A percentile compares a stretch with the other conserved stretches of the same genome.
Evolutionary conservation across 192 early-diverging fungal species (phyloP).

Genomic region (Diversispora epigaea): DNA sequence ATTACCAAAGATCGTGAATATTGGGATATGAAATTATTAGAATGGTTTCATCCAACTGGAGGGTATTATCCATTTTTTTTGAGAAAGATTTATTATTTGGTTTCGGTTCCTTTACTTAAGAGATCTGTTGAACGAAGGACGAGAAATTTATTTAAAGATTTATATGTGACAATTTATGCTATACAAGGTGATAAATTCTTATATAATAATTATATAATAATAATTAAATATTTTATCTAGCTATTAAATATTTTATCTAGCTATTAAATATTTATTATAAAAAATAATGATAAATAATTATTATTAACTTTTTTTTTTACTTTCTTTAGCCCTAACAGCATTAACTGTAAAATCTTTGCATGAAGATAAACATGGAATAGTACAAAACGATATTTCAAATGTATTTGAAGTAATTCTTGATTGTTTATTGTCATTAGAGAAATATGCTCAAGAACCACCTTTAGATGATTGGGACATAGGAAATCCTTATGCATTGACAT

Average conservation of each 20-base stretch:
- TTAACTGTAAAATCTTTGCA: slow-evolving; percentile 33
- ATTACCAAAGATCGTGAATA: slow-evolving; percentile 15
- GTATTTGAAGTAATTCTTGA: slow-evolving; percentile 40
- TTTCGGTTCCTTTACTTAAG: not conserved
- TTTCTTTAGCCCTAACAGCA: not conserved
- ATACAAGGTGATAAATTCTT: not conserved
- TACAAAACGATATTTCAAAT: slow-evolving; percentile 41
- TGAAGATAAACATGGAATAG: slow-evolving; percentile 41
- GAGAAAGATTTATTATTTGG: not conserved
- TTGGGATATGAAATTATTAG: slow-evolving; percentile 15
- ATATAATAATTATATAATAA: too few species aligned
- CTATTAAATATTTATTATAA: not conserved
- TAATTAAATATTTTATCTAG: not conserved
- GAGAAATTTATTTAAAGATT: slow-evolving; percentile 11
- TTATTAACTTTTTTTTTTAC: not conserved
- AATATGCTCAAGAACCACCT: slow-evolving; percentile 21
- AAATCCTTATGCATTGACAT: not conserved
- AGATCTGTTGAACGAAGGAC: slow-evolving; percentile 10
- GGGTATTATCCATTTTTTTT: not conserved
- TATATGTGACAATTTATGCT: slow-evolving; percentile 7
- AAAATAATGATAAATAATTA: not conserved
- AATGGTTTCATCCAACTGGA: slow-evolving; percentile 5
- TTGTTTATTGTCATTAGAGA: slow-evolving; percentile 39
- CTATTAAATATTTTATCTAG: not conserved
- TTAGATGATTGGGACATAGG: slow-evolving; percentile 14